Percentiles rank a stretch among this genome's conserved stretches.
phyloP scores from a whole-genome alignment of 306 rosid genomes.

The Pachyrhizus erosus region DNA sequence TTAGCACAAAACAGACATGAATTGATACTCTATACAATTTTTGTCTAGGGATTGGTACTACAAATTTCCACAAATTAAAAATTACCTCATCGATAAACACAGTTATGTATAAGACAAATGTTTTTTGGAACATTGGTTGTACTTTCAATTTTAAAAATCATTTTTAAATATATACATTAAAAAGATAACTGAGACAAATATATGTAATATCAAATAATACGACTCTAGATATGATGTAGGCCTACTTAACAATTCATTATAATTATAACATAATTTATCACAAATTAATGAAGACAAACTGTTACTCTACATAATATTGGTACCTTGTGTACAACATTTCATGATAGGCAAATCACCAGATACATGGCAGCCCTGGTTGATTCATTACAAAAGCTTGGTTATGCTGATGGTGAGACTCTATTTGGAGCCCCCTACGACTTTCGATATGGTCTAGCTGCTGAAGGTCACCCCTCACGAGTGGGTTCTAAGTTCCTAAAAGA shows the following conservation, averaged over 20 bases:
- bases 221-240: too few relatives aligned
- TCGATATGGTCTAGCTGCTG: slow-evolving; percentile 83
- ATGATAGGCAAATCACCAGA: slow-evolving; percentile 64
- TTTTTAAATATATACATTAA: too few relatives aligned
- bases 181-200: not conserved
- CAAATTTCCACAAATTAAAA: not conserved
- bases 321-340: too few relatives aligned
- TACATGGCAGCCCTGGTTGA: slow-evolving; percentile 81
- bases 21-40: not conserved
- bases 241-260: too few relatives aligned
- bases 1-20: not conserved
- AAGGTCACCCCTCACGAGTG: slow-evolving; percentile 70
- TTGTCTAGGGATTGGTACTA: not conserved
- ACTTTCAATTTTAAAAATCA: not conserved
- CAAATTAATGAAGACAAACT: not conserved
- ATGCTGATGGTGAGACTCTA: slow-evolving; percentile 63
- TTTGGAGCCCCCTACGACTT: slow-evolving; percentile 97
- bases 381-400: slow-evolving; percentile 69
- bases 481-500: slow-evolving; percentile 82
- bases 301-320: not conserved
- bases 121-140: not conserved
- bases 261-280: too few relatives aligned
- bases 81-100: not conserved
- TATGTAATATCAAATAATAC: too few relatives aligned
- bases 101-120: not conserved